These are phyloP conservation scores for Pinus albicaulis DNA, from an alignment of 75 land plant genomes.

Conservation along the genomic window DNA sequence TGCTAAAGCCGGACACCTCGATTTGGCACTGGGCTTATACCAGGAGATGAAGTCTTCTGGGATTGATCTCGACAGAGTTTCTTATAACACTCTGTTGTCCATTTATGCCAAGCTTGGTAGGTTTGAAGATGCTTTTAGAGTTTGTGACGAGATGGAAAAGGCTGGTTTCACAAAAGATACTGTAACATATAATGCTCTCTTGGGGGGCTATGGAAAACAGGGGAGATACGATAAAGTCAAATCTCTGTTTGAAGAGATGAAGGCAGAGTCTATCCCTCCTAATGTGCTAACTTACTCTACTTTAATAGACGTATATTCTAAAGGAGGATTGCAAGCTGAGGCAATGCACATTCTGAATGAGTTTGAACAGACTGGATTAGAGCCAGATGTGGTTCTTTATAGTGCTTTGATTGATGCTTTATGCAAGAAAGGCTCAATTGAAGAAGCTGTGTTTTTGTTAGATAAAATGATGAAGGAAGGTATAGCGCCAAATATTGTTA, in stretches of 20 bases:
- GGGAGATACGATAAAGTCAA: slow-evolving; percentile 69
- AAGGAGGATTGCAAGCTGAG: slow-evolving; percentile 74
- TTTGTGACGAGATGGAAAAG: slow-evolving; percentile 85
- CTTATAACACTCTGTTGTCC: slow-evolving; percentile 84
- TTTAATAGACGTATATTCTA: slow-evolving; percentile 82
- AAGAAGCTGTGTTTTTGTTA: slow-evolving; percentile 69
- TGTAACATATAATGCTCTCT: slow-evolving; percentile 92
- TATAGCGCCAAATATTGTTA: slow-evolving; percentile 90
- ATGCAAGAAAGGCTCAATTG: slow-evolving; percentile 87
- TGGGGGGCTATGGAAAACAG: slow-evolving; percentile 95
- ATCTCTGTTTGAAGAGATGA: slow-evolving; percentile 70
- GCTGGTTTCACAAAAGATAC: slow-evolving; percentile 80
- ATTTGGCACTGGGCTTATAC: slow-evolving; percentile 65
- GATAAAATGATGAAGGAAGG: slow-evolving; percentile 88
- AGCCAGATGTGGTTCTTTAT: slow-evolving; percentile 94
- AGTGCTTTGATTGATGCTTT: slow-evolving; percentile 81
- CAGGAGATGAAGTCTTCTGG: slow-evolving; percentile 74
- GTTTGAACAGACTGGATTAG: slow-evolving; percentile 68
- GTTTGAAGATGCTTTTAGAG: slow-evolving; percentile 75
- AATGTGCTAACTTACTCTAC: slow-evolving; percentile 94
- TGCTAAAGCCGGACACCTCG: slow-evolving; percentile 71
- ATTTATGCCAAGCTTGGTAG: slow-evolving; percentile 85
- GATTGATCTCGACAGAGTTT: slow-evolving; percentile 79
- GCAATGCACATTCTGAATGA: slow-evolving; percentile 75
- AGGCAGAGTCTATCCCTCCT: slow-evolving; percentile 44